A percentile compares a stretch with the other conserved stretches of the same genome.
Conservation (phyloP, 192 early-diverging fungal genomes). For the Coemansia sp. region DNA sequence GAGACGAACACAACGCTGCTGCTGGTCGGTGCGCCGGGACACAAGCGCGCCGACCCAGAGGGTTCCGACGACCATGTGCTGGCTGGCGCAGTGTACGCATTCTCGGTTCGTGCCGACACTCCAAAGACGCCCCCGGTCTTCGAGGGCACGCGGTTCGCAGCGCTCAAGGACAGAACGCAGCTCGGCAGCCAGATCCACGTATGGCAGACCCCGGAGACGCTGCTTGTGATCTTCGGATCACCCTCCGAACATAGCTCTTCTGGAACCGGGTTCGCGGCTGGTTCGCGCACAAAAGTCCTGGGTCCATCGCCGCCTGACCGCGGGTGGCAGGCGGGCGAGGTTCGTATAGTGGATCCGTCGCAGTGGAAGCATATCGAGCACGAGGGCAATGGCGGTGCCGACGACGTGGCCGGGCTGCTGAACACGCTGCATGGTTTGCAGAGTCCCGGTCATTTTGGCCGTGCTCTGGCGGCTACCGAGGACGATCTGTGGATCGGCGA, state of each 20-base stretch:
- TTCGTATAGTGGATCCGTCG: constrained; percentile 44
- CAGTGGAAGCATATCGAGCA: constrained; percentile 16
- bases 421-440: constrained; percentile 35
- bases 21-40: constrained; percentile 62
- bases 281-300: background rate
- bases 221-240: constrained; percentile 44
- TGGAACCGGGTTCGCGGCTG: background rate
- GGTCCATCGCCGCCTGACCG: constrained; percentile 24
- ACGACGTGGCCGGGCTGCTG: constrained; percentile 24
- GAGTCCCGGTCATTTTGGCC: constrained; percentile 55
- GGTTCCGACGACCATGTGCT: constrained; percentile 16
- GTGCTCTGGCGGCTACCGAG: constrained; percentile 29
- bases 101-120: constrained; percentile 13
- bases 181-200: constrained; percentile 51
- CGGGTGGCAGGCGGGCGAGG: constrained; percentile 55
- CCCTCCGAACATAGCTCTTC: constrained; percentile 41
- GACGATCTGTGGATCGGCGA: constrained; percentile 54
- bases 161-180: constrained; percentile 34
- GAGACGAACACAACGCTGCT: constrained; percentile 21
- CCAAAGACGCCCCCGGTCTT: constrained; percentile 3
- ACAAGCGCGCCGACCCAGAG: constrained; percentile 12
- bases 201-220: constrained; percentile 18
- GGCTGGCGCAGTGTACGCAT: constrained; percentile 60
- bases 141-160: constrained; percentile 26
- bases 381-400: background rate